Percentiles rank a stretch among this genome's conserved stretches.
Conservation (phyloP, 2,329 filamentous ascomycete genomes). For the Neophaeococcomyces mojaviensis region DNA sequence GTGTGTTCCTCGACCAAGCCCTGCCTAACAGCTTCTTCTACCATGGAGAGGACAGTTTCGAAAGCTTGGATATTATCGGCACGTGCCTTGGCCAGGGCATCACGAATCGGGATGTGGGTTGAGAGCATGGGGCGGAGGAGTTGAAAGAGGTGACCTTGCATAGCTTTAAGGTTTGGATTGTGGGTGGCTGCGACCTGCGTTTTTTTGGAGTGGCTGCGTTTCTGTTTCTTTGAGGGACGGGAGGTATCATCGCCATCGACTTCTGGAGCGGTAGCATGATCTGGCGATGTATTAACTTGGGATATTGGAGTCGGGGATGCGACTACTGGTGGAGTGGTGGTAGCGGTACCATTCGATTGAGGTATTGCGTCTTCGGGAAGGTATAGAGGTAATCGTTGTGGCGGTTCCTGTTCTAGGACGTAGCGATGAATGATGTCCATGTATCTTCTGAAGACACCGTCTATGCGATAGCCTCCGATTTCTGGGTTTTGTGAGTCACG, state of each 20-base stretch:
- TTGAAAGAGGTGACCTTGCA: constrained; percentile 92
- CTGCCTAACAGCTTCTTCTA: constrained; percentile 64
- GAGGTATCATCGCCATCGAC: constrained; percentile 39
- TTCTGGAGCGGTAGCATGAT: neutral
- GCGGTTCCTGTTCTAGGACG: constrained; percentile 59
- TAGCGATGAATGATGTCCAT: constrained; percentile 81
- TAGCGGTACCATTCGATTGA: neutral
- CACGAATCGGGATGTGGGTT: constrained; percentile 73
- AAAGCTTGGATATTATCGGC: constrained; percentile 67
- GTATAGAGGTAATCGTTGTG: constrained; percentile 64
- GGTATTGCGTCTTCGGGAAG: constrained; percentile 47
- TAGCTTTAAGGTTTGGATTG: constrained; percentile 63
- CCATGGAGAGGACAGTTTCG: constrained; percentile 66
- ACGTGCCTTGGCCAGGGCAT: constrained; percentile 64
- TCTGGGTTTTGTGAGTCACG: constrained; percentile 51
- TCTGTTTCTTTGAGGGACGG: constrained; percentile 24
- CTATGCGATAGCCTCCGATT: constrained; percentile 77
- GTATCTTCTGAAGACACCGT: constrained; percentile 80
- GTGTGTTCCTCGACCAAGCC: constrained; percentile 16
- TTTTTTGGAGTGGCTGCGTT: constrained; percentile 37
- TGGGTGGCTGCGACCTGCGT: constrained; percentile 33
- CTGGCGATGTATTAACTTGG: neutral
- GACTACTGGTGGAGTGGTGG: neutral
- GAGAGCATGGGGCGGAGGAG: constrained; percentile 75
- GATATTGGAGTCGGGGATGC: neutral